Evolutionary conservation across 108 stramenopile species (phyloP).

Genomic region (Conticribra weissflogii): DNA sequence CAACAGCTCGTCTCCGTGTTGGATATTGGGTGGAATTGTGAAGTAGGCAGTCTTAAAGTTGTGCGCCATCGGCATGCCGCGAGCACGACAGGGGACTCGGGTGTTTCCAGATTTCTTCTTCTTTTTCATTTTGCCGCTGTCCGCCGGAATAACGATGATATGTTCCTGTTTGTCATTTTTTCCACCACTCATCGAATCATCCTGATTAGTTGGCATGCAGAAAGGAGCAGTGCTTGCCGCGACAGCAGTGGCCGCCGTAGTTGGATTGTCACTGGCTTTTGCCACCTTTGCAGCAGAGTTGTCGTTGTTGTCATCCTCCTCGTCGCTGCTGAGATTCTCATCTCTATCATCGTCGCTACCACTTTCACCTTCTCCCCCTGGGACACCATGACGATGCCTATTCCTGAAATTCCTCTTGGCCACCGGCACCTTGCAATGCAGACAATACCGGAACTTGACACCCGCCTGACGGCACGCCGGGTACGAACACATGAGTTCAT

Average conservation of each 20-base stretch:
- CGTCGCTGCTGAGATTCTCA: conserved; percentile 13
- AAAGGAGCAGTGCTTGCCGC: neutral
- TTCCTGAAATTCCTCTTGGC: conserved; percentile 83
- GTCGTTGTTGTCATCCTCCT: neutral
- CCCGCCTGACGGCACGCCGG: conserved; percentile 82
- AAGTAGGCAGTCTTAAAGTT: conserved; percentile 89
- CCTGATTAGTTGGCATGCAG: conserved; percentile 13
- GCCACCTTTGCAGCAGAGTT: neutral
- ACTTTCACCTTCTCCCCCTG: conserved; percentile 21
- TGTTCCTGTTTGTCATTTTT: conserved; percentile 32
- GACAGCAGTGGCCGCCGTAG: neutral
- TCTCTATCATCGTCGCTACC: conserved; percentile 18
- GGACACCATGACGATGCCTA: conserved; percentile 67
- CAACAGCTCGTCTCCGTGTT: conserved; percentile 84
- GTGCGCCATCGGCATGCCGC: conserved; percentile 89
- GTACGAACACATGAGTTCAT: conserved; percentile 83
- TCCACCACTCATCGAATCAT: too few species aligned
- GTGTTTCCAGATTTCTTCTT: conserved; percentile 38
- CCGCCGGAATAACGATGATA: conserved; percentile 32
- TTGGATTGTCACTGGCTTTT: neutral
- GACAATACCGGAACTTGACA: conserved; percentile 81
- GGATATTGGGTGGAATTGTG: conserved; percentile 78
- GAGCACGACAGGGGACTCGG: conserved; percentile 76
- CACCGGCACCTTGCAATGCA: conserved; percentile 76
- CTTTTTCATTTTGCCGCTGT: conserved; percentile 17